These are phyloP conservation scores for Wickerhamomyces xylosicus DNA, from an alignment of 805 yeast species.

Conservation along the genomic window DNA sequence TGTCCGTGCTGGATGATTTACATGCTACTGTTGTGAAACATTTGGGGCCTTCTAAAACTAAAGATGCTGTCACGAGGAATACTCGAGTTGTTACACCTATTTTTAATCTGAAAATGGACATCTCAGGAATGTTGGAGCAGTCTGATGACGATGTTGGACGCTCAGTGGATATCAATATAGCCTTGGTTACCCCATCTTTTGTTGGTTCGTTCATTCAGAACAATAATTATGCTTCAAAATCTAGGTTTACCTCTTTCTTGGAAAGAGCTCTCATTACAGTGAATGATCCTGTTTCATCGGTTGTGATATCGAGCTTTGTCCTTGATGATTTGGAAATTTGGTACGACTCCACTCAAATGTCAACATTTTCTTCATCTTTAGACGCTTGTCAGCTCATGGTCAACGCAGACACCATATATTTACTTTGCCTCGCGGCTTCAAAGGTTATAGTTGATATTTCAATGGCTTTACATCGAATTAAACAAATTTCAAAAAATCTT, in stretches of 20 bases:
- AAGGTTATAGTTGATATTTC: constrained; percentile 4
- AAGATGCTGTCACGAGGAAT: constrained; percentile 28
- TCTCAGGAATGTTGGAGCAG: no score
- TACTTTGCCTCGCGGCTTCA: constrained; percentile 21
- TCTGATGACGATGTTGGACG: constrained; percentile 12
- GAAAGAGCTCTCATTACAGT: background rate
- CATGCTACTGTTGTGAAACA: constrained; percentile 48
- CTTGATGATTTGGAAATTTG: constrained; percentile 22
- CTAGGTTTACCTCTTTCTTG: background rate
- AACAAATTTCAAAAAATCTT: no score
- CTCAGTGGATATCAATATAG: constrained; percentile 6
- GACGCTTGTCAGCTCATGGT: constrained; percentile 21
- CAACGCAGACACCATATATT: constrained; percentile 24
- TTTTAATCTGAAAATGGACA: background rate
- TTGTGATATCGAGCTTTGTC: constrained; percentile 1
- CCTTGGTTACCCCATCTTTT: constrained; percentile 14
- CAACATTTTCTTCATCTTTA: constrained; percentile 18
- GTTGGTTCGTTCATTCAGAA: constrained; percentile 11
- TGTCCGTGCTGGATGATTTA: constrained; percentile 48
- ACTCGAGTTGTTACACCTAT: constrained; percentile 38
- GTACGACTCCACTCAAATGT: constrained; percentile 12
- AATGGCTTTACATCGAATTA: background rate
- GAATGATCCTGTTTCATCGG: background rate
- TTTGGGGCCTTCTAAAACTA: constrained; percentile 25
- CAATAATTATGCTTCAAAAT: constrained; percentile 5